These are phyloP conservation scores for Chlorella vulgaris DNA, from an alignment of 139 green algal genomes.

Conservation along the genomic window DNA sequence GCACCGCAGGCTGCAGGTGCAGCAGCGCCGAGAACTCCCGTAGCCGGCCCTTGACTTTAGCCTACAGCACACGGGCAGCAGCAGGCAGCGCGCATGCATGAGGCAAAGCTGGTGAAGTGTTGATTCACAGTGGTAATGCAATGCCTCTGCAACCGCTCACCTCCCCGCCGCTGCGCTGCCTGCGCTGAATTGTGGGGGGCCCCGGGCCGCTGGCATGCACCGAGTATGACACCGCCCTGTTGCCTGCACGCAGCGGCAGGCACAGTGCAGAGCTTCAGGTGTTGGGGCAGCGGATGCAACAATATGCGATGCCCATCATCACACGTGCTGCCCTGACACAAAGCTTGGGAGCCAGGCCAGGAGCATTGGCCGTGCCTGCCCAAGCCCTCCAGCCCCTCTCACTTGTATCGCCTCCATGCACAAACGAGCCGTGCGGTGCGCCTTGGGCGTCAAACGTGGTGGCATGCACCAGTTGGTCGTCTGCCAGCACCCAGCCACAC, in stretches of 20 bases:
- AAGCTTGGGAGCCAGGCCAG: too few relatives aligned
- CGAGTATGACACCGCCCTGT: not conserved
- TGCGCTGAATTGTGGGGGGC: not conserved
- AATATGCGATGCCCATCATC: not conserved
- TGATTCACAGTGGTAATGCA: not conserved
- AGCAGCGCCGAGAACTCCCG: conserved; percentile 16
- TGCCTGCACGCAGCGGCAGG: not conserved
- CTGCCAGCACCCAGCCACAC: conserved; percentile 8
- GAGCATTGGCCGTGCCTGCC: too few relatives aligned
- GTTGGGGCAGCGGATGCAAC: too few relatives aligned
- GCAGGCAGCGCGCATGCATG: not conserved
- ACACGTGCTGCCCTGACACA: not conserved
- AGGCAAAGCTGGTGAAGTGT: not conserved
- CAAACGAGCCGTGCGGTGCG: not conserved
- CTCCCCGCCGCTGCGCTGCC: not conserved
- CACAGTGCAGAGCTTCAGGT: not conserved
- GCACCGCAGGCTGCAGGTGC: conserved; percentile 4
- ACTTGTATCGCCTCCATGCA: conserved; percentile 1
- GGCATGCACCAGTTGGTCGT: conserved; percentile 13
- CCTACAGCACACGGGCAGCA: not conserved
- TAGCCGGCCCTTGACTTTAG: not conserved
- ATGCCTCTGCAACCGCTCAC: not conserved
- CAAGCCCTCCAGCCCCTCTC: too few relatives aligned
- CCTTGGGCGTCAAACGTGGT: not conserved
- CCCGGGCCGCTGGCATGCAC: not conserved